phyloP scores from a whole-genome alignment of 2,329 filamentous ascomycete genomes.

The Blumeria hordei region DNA sequence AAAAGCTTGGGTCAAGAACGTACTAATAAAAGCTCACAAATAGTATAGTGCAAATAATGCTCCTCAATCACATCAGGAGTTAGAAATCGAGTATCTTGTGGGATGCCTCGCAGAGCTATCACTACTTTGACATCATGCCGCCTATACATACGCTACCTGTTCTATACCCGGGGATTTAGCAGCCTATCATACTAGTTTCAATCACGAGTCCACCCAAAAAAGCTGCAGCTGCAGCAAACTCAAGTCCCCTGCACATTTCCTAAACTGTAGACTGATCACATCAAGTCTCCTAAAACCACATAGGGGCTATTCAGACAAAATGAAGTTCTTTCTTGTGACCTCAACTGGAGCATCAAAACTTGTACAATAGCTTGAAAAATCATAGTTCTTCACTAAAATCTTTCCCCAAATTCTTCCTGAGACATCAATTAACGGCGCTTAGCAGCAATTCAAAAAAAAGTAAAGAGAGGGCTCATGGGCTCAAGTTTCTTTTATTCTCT shows the following conservation, averaged over 20 bases:
- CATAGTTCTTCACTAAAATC: neutral
- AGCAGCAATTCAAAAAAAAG: too few relatives aligned
- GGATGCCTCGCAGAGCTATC: neutral
- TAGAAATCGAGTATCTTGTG: neutral
- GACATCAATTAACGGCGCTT: neutral
- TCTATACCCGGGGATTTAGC: neutral
- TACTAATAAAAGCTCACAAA: too few relatives aligned
- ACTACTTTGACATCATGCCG: neutral
- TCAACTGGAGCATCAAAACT: neutral
- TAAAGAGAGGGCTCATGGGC: too few relatives aligned
- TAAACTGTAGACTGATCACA: too few relatives aligned
- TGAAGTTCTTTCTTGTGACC: neutral
- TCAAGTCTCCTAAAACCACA: neutral
- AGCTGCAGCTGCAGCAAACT: neutral
- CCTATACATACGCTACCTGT: neutral
- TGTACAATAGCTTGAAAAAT: neutral
- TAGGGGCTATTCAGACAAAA: neutral
- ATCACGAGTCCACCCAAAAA: neutral
- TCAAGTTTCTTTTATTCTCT: too few relatives aligned
- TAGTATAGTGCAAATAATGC: too few relatives aligned
- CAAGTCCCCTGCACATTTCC: neutral
- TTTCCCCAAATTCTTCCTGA: neutral
- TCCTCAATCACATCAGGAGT: neutral
- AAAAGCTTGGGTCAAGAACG: too few relatives aligned
- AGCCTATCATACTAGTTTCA: neutral